A percentile compares a stretch with the other conserved stretches of the same genome.
Conservation (phyloP, 176 grass and related monocot genomes). For the Poa annua region DNA sequence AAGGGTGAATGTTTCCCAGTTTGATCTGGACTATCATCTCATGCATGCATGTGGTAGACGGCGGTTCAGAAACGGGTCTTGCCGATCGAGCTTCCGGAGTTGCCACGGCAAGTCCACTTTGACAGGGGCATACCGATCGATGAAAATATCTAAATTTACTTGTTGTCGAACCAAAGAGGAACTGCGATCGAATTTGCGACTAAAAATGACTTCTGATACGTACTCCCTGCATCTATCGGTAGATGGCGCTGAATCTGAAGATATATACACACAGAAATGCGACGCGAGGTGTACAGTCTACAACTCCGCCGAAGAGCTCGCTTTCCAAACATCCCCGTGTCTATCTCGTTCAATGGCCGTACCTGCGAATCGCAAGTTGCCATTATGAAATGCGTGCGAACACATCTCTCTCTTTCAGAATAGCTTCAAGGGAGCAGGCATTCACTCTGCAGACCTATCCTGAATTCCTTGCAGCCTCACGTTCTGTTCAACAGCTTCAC, state of each 20-base stretch:
- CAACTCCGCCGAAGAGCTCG: background rate
- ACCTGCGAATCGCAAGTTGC: background rate
- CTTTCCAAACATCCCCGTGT: background rate
- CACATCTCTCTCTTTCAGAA: background rate
- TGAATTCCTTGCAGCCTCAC: background rate
- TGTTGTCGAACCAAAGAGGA: background rate
- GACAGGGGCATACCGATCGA: background rate
- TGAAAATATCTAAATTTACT: background rate
- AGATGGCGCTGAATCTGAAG: conserved; percentile 3
- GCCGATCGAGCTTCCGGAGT: background rate
- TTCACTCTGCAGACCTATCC: background rate
- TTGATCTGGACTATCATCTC: too few species aligned
- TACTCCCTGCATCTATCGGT: background rate
- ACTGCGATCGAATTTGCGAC: background rate
- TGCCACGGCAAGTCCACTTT: background rate
- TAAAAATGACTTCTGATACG: background rate
- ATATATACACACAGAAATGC: background rate
- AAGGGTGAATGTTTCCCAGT: background rate
- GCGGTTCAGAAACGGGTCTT: conserved; percentile 30
- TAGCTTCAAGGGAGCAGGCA: background rate
- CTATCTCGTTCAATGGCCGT: conserved; percentile 22
- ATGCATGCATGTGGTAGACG: conserved; percentile 19
- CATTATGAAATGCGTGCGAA: background rate
- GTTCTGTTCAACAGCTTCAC: background rate
- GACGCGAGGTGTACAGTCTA: too few species aligned